Percentiles rank a stretch among this genome's conserved stretches.
Evolutionary conservation across 2,329 filamentous ascomycete genomes (phyloP).

Genomic region (Clonostachys rhizophaga): DNA sequence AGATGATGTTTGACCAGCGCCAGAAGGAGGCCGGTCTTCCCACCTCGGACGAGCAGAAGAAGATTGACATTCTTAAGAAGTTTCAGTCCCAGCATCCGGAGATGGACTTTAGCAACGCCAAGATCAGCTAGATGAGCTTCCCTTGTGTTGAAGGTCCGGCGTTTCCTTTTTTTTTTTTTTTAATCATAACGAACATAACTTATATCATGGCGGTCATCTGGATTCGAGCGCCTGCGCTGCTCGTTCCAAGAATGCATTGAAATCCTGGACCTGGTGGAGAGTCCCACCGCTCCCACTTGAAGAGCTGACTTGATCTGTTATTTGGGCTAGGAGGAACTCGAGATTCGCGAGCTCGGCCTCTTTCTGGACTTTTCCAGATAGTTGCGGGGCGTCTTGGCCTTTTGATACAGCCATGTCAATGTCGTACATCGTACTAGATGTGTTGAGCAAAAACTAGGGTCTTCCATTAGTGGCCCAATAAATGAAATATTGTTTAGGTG

Average conservation of each 20-base stretch:
- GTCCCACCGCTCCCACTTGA: slow-evolving; percentile 43
- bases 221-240: slow-evolving; percentile 51
- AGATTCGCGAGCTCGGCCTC: slow-evolving; percentile 49
- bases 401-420: slow-evolving; percentile 53
- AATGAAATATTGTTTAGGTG: slow-evolving; percentile 3
- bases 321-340: slow-evolving; percentile 49
- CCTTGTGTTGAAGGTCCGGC: background rate
- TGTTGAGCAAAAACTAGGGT: slow-evolving; percentile 36
- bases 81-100: slow-evolving; percentile 79
- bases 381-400: slow-evolving; percentile 40
- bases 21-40: slow-evolving; percentile 92
- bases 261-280: slow-evolving; percentile 52
- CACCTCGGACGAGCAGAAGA: slow-evolving; percentile 92
- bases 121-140: slow-evolving; percentile 45
- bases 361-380: slow-evolving; percentile 39
- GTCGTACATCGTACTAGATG: slow-evolving; percentile 57
- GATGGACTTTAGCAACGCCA: slow-evolving; percentile 69
- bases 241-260: slow-evolving; percentile 60
- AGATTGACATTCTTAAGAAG: slow-evolving; percentile 86
- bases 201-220: slow-evolving; percentile 16
- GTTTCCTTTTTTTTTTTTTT: background rate
- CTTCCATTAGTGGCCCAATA: background rate
- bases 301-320: slow-evolving; percentile 49
- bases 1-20: slow-evolving; percentile 99
- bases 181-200: slow-evolving; percentile 2